Evolutionary conservation across 768 basidiomycete genomes (phyloP), one percentile per base, ranked within the genome.

Genomic region (Tylopilus subfusipes): DNA sequence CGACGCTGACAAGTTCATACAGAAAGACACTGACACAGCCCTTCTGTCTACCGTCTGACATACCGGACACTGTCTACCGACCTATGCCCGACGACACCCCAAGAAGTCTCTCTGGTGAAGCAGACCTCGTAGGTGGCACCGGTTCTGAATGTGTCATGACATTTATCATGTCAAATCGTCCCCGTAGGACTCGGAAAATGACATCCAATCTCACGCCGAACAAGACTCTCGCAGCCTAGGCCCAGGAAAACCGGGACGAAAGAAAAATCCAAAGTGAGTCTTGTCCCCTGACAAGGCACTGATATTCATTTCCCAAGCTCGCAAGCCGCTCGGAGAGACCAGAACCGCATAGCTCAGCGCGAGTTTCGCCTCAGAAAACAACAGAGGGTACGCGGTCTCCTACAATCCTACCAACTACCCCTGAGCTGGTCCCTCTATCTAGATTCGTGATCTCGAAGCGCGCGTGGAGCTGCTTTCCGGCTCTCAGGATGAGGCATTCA

Each of bases 381-480:
- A 65, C 93, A 95, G 59, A 79, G 87, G 68, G 87, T 86, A 53
- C 54, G 76, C 71, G 10, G 48, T 29, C 43, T 42, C 29, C 39
- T 42, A 42, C 11, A 16, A 18, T 34, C 14, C 14, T 21, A 19
- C 46, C 51, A 29, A 33, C 50, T 10, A 7, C 19, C 19, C 30
- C 34, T 53, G 51, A 56, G 57, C 39, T 25, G 42, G 19, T 48
- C 57, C 42, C 43, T 34, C 51, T 43, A 27, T 38, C 46, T 62
- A 97, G 91, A 94, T 97, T 70, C 90, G 93, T 21, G 94, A 97
- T 72, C 83, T 97, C 34, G 94, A 97, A 73, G 93, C 93, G 19
- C 83, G 90, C 42, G 92, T 97, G n/a, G 93, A 95, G 72, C 85
- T 97, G 9, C 80, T 97, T 18, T 96, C 93, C 6, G 93, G 91